Evolutionary conservation across 495 filamentous ascomycete genomes (phyloP).

Genomic region (Neurospora tetrasperma): DNA sequence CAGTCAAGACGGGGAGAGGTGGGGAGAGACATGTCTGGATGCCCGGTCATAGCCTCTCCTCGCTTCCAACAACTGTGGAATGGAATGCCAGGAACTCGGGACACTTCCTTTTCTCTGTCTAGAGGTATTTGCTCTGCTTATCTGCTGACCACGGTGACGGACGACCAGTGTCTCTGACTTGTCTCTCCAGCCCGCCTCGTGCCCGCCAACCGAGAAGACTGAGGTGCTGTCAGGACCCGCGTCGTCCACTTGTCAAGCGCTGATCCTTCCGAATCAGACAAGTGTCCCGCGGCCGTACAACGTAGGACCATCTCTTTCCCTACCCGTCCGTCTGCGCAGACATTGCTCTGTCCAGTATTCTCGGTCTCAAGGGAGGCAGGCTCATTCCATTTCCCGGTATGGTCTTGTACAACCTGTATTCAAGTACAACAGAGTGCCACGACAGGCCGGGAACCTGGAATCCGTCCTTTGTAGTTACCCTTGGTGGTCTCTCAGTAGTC

Average conservation of each 20-base stretch:
- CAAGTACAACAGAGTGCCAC: not conserved
- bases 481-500: not conserved
- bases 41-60: not conserved
- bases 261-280: not conserved
- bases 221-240: not conserved
- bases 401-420: not conserved
- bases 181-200: not conserved
- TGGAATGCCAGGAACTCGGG: not conserved
- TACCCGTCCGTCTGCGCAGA: not conserved
- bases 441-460: not conserved
- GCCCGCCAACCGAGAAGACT: not conserved
- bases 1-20: not conserved
- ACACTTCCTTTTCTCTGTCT: not conserved
- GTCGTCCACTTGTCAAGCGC: not conserved
- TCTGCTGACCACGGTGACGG: not conserved
- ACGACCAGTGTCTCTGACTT: not conserved
- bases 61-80: not conserved
- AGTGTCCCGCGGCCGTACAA: not conserved
- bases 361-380: not conserved
- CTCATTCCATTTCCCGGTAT: not conserved
- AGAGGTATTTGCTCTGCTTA: not conserved
- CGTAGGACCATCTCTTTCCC: not conserved
- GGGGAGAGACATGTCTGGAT: not conserved
- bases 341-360: not conserved
- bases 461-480: not conserved